Base-by-base conservation (phyloP, 2,329 filamentous ascomycete species). In the Biscogniauxia sp. region DNA sequence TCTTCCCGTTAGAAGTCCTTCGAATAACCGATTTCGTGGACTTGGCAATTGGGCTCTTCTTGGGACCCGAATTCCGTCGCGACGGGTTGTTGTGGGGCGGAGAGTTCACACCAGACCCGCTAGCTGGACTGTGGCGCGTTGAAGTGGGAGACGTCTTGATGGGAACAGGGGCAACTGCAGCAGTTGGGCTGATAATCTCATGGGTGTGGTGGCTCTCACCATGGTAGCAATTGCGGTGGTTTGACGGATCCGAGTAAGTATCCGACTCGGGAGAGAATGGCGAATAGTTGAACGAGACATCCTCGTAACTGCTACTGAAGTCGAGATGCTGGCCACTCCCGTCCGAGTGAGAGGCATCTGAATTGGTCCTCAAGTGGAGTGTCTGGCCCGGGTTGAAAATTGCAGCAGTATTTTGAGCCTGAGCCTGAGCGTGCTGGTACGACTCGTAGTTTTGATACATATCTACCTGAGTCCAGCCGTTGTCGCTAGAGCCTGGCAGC, bases 321-420 rank as follows among this genome's bases (percentile, higher is more conserved):
- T 92, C 74, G 81, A 89, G 73, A 72, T 88, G 80, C 74, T 84
- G 81, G 75, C 86, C 76, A 58, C 68, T 66, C 68, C 88, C 86
- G 37, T 93, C 89, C 1, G 90, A 88, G 66, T 88, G 85, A 1
- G 91, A 95, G 2, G 92, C 95, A 70, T 96, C 92, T 3, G 93
- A 97, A 69, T 90, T 88, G 58, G 89, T 93, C 68, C 93, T 87
- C 71, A 96, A 84, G 78, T 97, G 94, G 56, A 98, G 80, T 0
- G 93, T 96, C 78, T 97, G 91, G 64, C 89, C 87, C 1, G 94
- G 94, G 77, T 97, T 97, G 81, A 96, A 96, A 71, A 97, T 93
- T 66, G 91, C 88, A 15, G 79, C 79, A 50, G 81, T 75, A 64
- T 80, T 85, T 56, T 85, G 84, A 5, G 79, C 73, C 53, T 81